Evolutionary conservation across 2,329 filamentous ascomycete genomes (phyloP).

Genomic region (Leptographium wingfieldii): DNA sequence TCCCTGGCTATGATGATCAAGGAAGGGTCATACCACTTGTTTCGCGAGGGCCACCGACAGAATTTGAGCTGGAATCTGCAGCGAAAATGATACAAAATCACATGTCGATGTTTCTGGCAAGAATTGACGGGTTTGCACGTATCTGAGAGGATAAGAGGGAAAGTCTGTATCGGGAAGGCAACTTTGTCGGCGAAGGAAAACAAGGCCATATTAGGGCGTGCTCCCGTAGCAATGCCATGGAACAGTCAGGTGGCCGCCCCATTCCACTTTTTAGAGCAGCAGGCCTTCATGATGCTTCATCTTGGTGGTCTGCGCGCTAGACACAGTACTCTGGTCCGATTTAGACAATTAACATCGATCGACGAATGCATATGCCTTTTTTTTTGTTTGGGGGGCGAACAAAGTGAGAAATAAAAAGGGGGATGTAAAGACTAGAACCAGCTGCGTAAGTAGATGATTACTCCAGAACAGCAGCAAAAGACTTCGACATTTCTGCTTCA

Average conservation of each 20-base stretch:
- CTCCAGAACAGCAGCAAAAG: not conserved
- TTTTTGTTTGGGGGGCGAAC: not conserved
- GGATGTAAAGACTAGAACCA: not conserved
- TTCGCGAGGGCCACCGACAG: not conserved
- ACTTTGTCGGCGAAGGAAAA: too few species aligned
- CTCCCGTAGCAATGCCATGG: too few species aligned
- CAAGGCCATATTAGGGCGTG: too few species aligned
- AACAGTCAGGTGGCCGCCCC: too few species aligned
- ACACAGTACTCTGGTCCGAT: not conserved
- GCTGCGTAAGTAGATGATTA: not conserved
- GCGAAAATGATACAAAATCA: not conserved
- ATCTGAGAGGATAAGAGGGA: too few species aligned
- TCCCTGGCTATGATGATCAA: not conserved
- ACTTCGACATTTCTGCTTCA: not conserved
- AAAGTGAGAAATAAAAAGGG: not conserved
- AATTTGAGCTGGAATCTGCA: not conserved
- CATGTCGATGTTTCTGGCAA: too few species aligned
- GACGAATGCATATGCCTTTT: not conserved
- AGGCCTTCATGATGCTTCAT: too few species aligned
- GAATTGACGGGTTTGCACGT: too few species aligned
- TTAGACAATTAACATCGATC: not conserved
- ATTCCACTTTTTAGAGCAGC: too few species aligned
- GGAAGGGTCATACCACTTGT: not conserved
- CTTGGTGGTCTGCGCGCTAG: too few species aligned
- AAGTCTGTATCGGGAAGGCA: too few species aligned